Base-by-base conservation (phyloP, 2,329 filamentous ascomycete genomes). In the Paecilomyces fulvus region DNA sequence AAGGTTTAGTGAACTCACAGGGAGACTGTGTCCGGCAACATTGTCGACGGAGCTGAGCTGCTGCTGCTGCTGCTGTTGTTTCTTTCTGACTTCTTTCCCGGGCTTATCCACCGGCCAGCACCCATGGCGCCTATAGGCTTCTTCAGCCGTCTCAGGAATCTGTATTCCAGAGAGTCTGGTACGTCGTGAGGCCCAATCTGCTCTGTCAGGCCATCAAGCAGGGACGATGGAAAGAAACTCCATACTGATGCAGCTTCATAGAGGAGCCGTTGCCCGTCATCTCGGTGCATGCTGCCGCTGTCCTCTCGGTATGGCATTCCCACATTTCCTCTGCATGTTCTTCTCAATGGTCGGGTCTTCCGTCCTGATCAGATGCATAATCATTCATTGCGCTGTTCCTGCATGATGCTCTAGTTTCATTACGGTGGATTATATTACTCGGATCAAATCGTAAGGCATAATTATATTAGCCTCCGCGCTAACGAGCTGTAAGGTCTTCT, bases 401-500 rank as follows among this genome's bases (percentile, higher is more conserved):
- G 37, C 37, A 43, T 20, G 7, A 43, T 43, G 37, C 37, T 43
- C 3, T 43, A 17, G 37, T 43, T n/a, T 17, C 37, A 43, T 43
- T 43, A 17, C 37, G 5, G 37, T 43, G n/a, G 14, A 43, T 43
- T n/a, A 43, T 43, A 17, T 43, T 43, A 9, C 37, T n/a, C 37
- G 20, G n/a, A 43, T 43, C 12, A 17, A 8, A 17, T 7, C 20
- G 20, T 17, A 43, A 9, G 37, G 14, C 37, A 17, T 17, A 43
- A 9, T n/a, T 7, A 14, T n/a, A 4, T n/a, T 43, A 17, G 37
- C n/a, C 14, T 12, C 37, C n/a, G n/a, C 37, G 37, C 37, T 43
- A 43, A 43, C 37, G 1, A 8, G 14, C 37, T 52, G 25, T 55
- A 55, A 89, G 89, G 75, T 92, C 60, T 73, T 86, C 59, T 95